phyloP scores from a whole-genome alignment of 495 filamentous ascomycete species.

The Melanomma pulvis-pyrius region DNA sequence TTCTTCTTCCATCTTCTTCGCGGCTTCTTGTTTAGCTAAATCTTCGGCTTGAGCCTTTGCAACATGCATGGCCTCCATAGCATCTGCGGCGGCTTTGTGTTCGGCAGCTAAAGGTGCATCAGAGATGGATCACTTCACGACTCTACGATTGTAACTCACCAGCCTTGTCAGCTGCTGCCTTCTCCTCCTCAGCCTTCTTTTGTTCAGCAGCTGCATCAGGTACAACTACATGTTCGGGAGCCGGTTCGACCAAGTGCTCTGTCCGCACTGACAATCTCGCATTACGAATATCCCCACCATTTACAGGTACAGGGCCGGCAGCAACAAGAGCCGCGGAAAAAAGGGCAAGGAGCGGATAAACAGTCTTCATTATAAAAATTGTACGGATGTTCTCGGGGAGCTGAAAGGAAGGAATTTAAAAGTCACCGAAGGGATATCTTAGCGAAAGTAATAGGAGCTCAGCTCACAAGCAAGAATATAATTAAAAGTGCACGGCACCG shows the following conservation, averaged over 20 bases:
- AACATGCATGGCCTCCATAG: slow-evolving; percentile 1
- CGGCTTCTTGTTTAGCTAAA: neutral
- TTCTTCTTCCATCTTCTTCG: neutral
- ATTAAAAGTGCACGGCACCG: slow-evolving; percentile 6
- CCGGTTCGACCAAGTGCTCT: neutral
- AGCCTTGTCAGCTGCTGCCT: slow-evolving; percentile 1
- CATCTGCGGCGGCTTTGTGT: slow-evolving; percentile 1
- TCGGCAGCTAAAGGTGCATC: neutral
- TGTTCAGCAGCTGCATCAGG: neutral
- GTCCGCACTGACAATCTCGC: neutral
- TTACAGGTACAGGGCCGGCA: neutral
- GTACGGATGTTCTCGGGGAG: neutral
- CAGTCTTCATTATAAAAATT: slow-evolving; percentile 4
- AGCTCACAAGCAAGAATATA: slow-evolving; percentile 1
- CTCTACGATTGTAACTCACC: neutral
- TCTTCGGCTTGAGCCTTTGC: neutral
- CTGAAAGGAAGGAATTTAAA: neutral
- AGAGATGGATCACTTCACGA: neutral
- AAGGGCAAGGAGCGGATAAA: neutral
- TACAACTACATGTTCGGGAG: neutral
- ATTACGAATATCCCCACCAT: neutral
- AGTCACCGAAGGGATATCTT: neutral
- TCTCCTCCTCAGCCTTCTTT: slow-evolving; percentile 7
- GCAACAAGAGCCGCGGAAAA: neutral
- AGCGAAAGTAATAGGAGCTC: neutral